These are phyloP conservation scores for Allantophomopsis lycopodina DNA, from an alignment of 2,329 filamentous ascomycete species.

Conservation along the genomic window DNA sequence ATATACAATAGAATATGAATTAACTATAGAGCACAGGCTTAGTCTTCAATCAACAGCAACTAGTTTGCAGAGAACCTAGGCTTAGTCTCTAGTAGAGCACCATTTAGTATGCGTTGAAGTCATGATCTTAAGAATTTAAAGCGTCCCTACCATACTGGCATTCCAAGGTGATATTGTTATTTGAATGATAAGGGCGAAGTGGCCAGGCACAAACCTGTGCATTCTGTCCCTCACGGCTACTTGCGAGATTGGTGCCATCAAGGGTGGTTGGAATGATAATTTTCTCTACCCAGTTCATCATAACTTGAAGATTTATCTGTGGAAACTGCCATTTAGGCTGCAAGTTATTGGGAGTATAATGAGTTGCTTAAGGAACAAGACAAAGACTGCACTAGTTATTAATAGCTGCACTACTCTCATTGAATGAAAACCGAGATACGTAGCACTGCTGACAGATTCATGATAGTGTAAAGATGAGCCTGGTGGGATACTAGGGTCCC, in stretches of 20 bases:
- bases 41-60: too few relatives aligned
- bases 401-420: slow-evolving; percentile 25
- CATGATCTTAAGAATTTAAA: slow-evolving; percentile 24
- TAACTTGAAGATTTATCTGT: slow-evolving; percentile 27
- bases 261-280: slow-evolving; percentile 27
- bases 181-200: slow-evolving; percentile 24
- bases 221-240: slow-evolving; percentile 15
- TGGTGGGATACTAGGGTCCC: slow-evolving; percentile 35
- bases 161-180: slow-evolving; percentile 17
- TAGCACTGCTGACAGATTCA: slow-evolving; percentile 34
- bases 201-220: slow-evolving; percentile 28
- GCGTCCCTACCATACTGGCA: slow-evolving; percentile 23
- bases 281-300: slow-evolving; percentile 39
- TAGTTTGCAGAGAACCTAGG: too few relatives aligned
- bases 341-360: slow-evolving; percentile 28
- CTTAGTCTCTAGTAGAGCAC: slow-evolving; percentile 19
- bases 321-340: slow-evolving; percentile 27
- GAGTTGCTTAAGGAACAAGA: slow-evolving; percentile 36
- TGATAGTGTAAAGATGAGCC: slow-evolving; percentile 40
- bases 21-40: too few relatives aligned
- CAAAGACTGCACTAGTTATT: slow-evolving; percentile 40
- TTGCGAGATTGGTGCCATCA: slow-evolving; percentile 18
- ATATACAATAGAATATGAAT: too few relatives aligned
- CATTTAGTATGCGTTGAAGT: slow-evolving; percentile 23
- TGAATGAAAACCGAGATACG: slow-evolving; percentile 28